Conservation (phyloP, 176 grass and related monocot species). For the Rhynchospora breviuscula region DNA sequence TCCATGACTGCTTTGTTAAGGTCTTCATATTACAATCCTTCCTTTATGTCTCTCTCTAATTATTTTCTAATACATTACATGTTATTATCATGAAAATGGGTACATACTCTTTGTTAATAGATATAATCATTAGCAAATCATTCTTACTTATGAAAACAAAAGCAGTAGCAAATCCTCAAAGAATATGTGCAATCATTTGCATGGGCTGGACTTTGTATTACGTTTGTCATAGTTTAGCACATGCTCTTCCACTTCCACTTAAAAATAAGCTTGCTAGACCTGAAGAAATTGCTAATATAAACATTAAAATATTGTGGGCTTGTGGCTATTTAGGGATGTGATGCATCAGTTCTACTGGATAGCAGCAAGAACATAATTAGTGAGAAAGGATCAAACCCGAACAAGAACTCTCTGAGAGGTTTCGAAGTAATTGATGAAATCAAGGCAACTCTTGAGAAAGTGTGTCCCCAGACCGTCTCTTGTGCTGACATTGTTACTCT, state of each 20-base stretch:
- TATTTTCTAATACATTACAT: neutral
- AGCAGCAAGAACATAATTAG: slow-evolving; percentile 62
- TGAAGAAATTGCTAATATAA: neutral
- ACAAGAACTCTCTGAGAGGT: slow-evolving; percentile 56
- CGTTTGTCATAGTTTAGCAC: too few species aligned
- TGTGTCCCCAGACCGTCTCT: slow-evolving; percentile 60
- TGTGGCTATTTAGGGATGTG: slow-evolving; percentile 46
- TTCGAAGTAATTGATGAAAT: slow-evolving; percentile 81
- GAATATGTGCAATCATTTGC: too few species aligned
- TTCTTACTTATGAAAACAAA: too few species aligned
- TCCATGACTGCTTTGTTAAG: slow-evolving; percentile 43
- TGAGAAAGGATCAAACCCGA: slow-evolving; percentile 73
- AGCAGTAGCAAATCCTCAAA: too few species aligned
- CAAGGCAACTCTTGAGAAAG: slow-evolving; percentile 49
- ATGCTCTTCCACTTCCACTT: too few species aligned
- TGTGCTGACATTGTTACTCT: slow-evolving; percentile 68
- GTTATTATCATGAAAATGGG: neutral
- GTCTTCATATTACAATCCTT: neutral
- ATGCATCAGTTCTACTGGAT: slow-evolving; percentile 76
- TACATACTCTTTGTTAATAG: neutral
- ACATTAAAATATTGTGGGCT: neutral
- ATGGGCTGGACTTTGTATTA: too few species aligned
- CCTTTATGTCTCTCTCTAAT: neutral
- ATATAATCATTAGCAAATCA: too few species aligned
- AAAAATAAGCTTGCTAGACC: neutral